These are phyloP conservation scores for Tolypocladium tropicale DNA, from an alignment of 2,329 filamentous ascomycete species.

Conservation along the genomic window DNA sequence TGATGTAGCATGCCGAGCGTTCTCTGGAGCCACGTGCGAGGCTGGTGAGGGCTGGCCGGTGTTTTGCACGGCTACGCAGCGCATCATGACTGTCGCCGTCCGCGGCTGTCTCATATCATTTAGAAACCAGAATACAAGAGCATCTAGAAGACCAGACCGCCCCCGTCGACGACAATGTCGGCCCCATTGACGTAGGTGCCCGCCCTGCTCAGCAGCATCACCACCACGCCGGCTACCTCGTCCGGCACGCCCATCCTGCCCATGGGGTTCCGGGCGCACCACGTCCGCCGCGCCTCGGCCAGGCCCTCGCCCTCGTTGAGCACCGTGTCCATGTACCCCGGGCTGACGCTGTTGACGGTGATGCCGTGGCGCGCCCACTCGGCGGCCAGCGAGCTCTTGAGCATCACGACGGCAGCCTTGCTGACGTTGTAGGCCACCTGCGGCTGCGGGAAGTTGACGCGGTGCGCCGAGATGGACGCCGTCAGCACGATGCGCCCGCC, in stretches of 20 bases:
- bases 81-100: too few relatives aligned
- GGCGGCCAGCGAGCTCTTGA: conserved; percentile 56
- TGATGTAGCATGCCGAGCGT: not conserved
- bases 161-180: conserved; percentile 56
- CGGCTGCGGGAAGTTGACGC: conserved; percentile 63
- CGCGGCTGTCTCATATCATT: not conserved
- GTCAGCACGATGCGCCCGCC: conserved; percentile 57
- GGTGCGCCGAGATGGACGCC: conserved; percentile 57
- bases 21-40: not conserved
- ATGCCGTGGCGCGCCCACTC: conserved; percentile 67
- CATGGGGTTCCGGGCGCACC: conserved; percentile 50
- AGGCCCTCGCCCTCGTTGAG: conserved; percentile 57
- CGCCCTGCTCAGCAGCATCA: conserved; percentile 49
- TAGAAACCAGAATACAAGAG: not conserved
- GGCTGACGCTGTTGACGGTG: conserved; percentile 58
- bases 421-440: conserved; percentile 63
- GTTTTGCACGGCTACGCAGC: not conserved
- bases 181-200: conserved; percentile 60
- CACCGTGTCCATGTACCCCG: conserved; percentile 70
- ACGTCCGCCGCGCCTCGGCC: conserved; percentile 39
- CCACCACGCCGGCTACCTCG: conserved; percentile 52
- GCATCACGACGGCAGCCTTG: conserved; percentile 55
- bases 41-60: not conserved
- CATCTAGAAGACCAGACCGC: conserved; percentile 14
- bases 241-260: conserved; percentile 55